phyloP scores from a whole-genome alignment of 148 eudicot species.

The Rheum nobile region DNA sequence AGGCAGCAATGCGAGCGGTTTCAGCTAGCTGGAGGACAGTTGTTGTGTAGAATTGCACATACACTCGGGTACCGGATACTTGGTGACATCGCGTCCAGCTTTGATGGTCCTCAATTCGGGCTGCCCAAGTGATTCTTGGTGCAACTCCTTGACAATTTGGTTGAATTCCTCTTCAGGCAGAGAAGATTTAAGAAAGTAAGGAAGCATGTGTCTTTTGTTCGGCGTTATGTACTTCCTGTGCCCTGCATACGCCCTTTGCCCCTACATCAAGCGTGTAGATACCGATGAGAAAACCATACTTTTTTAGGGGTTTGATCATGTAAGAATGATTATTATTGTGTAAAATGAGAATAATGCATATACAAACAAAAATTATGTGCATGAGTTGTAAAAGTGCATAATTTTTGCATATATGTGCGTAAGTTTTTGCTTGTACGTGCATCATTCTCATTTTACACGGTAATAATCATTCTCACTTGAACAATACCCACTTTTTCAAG shows the following conservation, averaged over 20 bases:
- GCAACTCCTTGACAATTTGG: conserved; percentile 53
- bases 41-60: conserved; percentile 46
- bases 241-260: conserved; percentile 87
- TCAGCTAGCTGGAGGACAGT: conserved; percentile 1
- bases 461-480: no score
- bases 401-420: no score
- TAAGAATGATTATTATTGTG: no score
- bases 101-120: conserved; percentile 78
- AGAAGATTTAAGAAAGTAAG: conserved; percentile 58
- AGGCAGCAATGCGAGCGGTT: background rate
- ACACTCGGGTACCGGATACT: conserved; percentile 86
- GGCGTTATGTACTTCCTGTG: conserved; percentile 90
- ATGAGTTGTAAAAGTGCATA: no score
- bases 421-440: no score
- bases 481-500: background rate
- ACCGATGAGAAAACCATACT: no score
- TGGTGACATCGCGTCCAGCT: conserved; percentile 77
- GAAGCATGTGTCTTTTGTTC: conserved; percentile 85
- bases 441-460: no score
- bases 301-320: no score
- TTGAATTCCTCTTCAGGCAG: conserved; percentile 69
- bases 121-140: conserved; percentile 76
- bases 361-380: no score
- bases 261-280: conserved; percentile 50
- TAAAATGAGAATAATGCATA: no score